A percentile compares a stretch with the other conserved stretches of the same genome.
phyloP scores from a whole-genome alignment of 352 stramenopile genomes.

The Phytophthora hybrid region DNA sequence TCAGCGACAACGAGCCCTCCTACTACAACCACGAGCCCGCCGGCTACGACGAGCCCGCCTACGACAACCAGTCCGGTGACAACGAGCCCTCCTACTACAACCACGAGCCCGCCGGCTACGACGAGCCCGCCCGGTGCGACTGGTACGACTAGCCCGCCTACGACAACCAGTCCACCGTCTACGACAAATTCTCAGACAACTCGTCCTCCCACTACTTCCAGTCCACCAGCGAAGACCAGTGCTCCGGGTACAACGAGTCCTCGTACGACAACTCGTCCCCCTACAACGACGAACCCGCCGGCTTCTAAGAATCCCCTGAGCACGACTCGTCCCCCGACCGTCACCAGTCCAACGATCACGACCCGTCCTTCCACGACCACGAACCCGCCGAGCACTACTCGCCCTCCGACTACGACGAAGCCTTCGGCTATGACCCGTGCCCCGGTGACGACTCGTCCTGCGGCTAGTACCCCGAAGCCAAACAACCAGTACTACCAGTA shows the following conservation, averaged over 20 bases:
- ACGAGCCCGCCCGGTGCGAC: neutral
- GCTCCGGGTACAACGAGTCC: neutral
- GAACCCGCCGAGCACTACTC: neutral
- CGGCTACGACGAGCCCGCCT: neutral
- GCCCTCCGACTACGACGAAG: neutral
- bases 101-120: neutral
- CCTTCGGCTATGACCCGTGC: neutral
- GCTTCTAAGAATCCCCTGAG: neutral
- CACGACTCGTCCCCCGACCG: neutral
- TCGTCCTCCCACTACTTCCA: constrained; percentile 36
- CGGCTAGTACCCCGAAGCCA: neutral
- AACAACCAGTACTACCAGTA: constrained; percentile 7
- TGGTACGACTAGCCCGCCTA: neutral
- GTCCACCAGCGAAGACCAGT: neutral
- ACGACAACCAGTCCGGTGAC: neutral
- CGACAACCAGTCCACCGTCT: neutral
- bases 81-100: no score
- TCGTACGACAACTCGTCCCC: neutral
- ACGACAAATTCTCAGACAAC: neutral
- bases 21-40: neutral
- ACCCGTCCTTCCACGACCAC: neutral
- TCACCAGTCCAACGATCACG: neutral
- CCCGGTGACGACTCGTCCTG: neutral
- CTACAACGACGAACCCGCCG: neutral
- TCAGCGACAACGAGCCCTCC: neutral